phyloP scores from a whole-genome alignment of 345 rosid species.

The Syzygium grande region DNA sequence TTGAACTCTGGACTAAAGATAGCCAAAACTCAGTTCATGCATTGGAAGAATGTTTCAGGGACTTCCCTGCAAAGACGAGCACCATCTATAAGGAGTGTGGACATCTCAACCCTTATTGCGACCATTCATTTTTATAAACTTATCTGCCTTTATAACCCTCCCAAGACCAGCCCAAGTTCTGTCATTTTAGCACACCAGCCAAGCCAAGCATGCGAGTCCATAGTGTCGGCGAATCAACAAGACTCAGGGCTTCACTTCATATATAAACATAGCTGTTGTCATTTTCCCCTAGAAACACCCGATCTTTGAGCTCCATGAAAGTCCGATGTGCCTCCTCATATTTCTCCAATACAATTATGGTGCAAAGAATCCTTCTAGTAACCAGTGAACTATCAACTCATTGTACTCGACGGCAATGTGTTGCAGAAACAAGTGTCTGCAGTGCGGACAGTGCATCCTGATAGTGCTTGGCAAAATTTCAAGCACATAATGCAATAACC shows the following conservation, averaged over 20 bases:
- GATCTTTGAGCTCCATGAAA: constrained; percentile 43
- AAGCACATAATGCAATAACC: not conserved
- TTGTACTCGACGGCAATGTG: not conserved
- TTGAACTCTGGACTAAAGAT: too few relatives aligned
- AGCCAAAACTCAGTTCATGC: not conserved
- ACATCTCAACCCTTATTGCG: not conserved
- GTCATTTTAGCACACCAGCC: constrained; percentile 9
- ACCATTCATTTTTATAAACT: constrained; percentile 30
- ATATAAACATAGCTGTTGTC: constrained; percentile 33
- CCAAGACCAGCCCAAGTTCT: constrained; percentile 17
- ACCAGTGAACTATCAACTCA: constrained; percentile 51
- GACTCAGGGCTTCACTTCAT: constrained; percentile 13
- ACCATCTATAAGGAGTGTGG: too few relatives aligned
- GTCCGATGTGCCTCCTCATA: constrained; percentile 34
- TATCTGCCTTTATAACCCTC: constrained; percentile 33
- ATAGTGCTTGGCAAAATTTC: not conserved
- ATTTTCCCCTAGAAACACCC: constrained; percentile 39
- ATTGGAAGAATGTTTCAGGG: not conserved
- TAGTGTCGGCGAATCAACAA: constrained; percentile 17
- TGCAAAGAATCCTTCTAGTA: constrained; percentile 58
- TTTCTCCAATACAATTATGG: constrained; percentile 23
- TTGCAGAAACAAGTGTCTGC: too few relatives aligned
- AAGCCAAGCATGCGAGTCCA: constrained; percentile 27
- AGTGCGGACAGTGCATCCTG: too few relatives aligned
- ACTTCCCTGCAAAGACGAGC: too few relatives aligned